Conservation (phyloP, 805 yeast species). For the Blastobotrys muscicola region DNA sequence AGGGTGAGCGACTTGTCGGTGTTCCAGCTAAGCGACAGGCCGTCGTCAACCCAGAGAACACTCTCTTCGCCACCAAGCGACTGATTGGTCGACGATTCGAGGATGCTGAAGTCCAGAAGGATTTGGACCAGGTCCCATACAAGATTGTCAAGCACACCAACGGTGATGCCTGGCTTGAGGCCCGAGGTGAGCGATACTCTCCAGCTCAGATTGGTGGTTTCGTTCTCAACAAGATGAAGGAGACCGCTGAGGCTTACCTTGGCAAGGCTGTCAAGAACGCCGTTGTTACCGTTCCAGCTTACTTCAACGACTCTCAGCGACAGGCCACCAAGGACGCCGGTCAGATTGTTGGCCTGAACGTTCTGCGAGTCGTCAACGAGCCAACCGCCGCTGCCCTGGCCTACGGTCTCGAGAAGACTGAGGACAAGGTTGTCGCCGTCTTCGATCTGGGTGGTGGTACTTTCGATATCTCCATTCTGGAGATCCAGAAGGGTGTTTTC, state of each 20-base stretch:
- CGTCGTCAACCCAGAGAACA: constrained; percentile 87
- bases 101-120: constrained; percentile 86
- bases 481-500: constrained; percentile 94
- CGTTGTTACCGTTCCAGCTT: constrained; percentile 85
- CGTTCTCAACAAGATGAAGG: constrained; percentile 92
- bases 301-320: constrained; percentile 85
- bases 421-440: constrained; percentile 82
- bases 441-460: constrained; percentile 99
- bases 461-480: constrained; percentile 91
- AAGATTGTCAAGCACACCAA: constrained; percentile 80
- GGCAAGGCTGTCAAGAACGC: constrained; percentile 85
- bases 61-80: constrained; percentile 90
- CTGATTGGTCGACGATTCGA: constrained; percentile 87
- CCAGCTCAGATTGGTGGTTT: constrained; percentile 96
- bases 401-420: constrained; percentile 74
- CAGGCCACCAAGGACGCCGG: constrained; percentile 97
- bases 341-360: constrained; percentile 90
- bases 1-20: constrained; percentile 87
- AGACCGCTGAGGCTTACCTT: constrained; percentile 88
- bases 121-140: constrained; percentile 80
- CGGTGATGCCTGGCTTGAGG: constrained; percentile 96
- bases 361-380: constrained; percentile 81
- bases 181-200: constrained; percentile 78
- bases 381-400: constrained; percentile 98
- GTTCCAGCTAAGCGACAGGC: constrained; percentile 95